Percentiles rank a stretch among this genome's conserved stretches.
Conservation (phyloP, 2,329 filamentous ascomycete species). For the Blastomyces gilchristii region DNA sequence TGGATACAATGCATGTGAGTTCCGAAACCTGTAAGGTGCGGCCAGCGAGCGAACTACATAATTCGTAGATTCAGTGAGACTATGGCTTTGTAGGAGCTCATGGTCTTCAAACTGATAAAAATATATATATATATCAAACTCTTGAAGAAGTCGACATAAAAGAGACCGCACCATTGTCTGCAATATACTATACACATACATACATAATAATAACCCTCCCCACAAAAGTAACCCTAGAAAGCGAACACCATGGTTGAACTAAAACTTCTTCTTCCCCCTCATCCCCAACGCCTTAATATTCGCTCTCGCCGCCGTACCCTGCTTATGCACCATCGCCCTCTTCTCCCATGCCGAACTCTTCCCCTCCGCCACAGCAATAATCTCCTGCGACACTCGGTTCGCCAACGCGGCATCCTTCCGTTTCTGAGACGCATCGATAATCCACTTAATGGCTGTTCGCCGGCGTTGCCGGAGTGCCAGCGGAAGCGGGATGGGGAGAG, state of each 20-base stretch:
- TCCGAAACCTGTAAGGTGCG: no score
- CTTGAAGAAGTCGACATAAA: no score
- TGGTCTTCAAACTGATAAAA: no score
- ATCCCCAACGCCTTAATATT: slow-evolving; percentile 42
- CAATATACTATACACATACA: neutral
- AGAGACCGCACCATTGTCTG: no score
- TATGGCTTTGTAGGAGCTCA: no score
- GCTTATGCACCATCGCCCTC: slow-evolving; percentile 66
- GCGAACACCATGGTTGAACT: neutral
- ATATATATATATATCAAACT: no score
- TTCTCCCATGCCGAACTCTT: slow-evolving; percentile 75
- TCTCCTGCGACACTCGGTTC: slow-evolving; percentile 69
- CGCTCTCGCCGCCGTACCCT: slow-evolving; percentile 64
- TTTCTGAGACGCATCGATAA: slow-evolving; percentile 72
- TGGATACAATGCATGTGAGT: no score
- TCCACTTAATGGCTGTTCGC: slow-evolving; percentile 75
- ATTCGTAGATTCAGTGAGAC: no score
- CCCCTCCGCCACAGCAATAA: slow-evolving; percentile 80
- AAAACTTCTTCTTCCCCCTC: slow-evolving; percentile 7
- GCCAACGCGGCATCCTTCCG: slow-evolving; percentile 65
- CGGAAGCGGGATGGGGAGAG: slow-evolving; percentile 73
- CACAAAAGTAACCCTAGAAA: neutral
- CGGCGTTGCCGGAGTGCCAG: slow-evolving; percentile 64
- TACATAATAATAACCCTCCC: neutral
- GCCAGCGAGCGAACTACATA: no score